Evolutionary conservation across 495 filamentous ascomycete genomes (phyloP), one percentile per base, ranked within the genome.

Genomic region (Pseudotulostoma volvatum): DNA sequence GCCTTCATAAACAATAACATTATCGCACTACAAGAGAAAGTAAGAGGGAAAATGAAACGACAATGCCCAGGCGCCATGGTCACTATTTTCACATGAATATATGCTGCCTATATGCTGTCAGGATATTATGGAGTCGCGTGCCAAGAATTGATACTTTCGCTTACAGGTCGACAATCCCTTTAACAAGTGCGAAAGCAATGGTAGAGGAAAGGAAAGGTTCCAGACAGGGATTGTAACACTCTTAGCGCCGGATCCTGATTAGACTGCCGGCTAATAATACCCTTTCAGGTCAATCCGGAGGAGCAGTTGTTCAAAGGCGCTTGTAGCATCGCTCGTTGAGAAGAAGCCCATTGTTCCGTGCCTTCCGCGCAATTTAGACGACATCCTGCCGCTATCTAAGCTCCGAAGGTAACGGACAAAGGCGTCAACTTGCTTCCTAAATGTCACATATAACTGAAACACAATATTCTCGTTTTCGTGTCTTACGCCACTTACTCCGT

Each of bases 341-440:
- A 42, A 37, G 34, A 42, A 37, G 7, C 17, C 11, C 1, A 18
- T n/a, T 31, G 43, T 47, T 23, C 49, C 51, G 3, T 50, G 49
- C 15, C 53, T 53, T 4, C 39, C 49, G 41, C 51, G 45, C 5
- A 53, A 46, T 31, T 57, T 59, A 4, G 60, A 53, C 8, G 53
- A 43, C 17, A 48, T 57, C 45, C 63, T 71, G 4, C 67, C 68
- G 5, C 71, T 65, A 41, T 72, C 61, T 33, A 67, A 32, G 9
- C 48, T 34, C 20, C 63, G 55, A 33, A 67, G 18, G 43, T 61
- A 65, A 0, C 45, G 43, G 14, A 63, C 49, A 44, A 90, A 86
- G 0, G 81, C 70, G 14, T 70, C 68, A 0, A 79, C 64, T 42
- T 81, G 79, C 50, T 76, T 80, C 48, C 63, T 66, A 42, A 88